Evolutionary conservation across 1,284 basidiomycete genomes (phyloP).

Genomic region (Ceratobasidium sp.): DNA sequence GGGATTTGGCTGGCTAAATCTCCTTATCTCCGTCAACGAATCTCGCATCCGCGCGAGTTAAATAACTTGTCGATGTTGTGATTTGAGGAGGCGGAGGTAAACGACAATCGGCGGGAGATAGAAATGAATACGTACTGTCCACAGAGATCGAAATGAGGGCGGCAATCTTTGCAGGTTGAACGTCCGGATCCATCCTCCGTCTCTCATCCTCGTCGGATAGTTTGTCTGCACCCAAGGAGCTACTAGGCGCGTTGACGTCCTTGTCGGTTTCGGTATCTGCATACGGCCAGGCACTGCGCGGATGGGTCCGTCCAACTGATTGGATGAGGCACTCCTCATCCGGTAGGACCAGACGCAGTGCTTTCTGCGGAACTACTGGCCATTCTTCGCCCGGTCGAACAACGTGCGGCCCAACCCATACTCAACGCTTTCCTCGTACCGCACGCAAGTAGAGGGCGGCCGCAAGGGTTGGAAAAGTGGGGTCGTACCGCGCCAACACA

Average conservation of each 20-base stretch:
- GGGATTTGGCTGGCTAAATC: conserved; percentile 38
- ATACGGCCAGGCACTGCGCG: conserved; percentile 18
- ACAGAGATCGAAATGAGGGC: neutral
- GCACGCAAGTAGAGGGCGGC: too few relatives aligned
- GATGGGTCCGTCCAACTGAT: too few relatives aligned
- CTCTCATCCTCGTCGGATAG: conserved; percentile 21
- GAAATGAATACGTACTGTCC: neutral
- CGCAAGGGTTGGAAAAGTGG: too few relatives aligned
- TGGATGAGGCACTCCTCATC: neutral
- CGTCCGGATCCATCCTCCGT: neutral
- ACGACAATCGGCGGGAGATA: neutral
- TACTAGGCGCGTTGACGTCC: conserved; percentile 20
- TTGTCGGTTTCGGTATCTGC: conserved; percentile 41
- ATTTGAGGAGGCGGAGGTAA: neutral
- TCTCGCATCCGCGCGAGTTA: conserved; percentile 16
- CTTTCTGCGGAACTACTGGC: neutral
- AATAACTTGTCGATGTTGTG: neutral
- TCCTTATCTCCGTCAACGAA: conserved; percentile 24
- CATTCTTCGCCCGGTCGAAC: neutral
- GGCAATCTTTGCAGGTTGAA: neutral
- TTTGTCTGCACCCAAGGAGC: conserved; percentile 32
- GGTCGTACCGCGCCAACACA: too few relatives aligned
- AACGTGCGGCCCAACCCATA: too few relatives aligned
- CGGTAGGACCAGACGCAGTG: neutral
- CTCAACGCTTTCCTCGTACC: too few relatives aligned